phyloP scores from a whole-genome alignment of 306 rosid genomes.

The Abrus pulchellus region DNA sequence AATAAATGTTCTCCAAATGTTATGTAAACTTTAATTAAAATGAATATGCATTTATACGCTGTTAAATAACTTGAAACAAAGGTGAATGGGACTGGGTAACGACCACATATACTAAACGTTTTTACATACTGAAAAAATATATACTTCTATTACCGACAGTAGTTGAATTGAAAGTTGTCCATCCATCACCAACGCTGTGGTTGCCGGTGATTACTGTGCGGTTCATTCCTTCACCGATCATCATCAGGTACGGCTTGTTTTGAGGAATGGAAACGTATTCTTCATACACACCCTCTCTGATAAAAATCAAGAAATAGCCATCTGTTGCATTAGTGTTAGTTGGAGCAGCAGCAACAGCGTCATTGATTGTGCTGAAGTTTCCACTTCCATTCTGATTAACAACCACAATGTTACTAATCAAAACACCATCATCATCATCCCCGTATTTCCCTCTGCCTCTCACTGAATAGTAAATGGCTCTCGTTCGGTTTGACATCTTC shows the following conservation, averaged over 20 bases:
- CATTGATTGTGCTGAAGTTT: constrained; percentile 48
- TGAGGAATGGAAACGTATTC: constrained; percentile 64
- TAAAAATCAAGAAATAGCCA: constrained; percentile 69
- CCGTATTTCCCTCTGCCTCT: constrained; percentile 52
- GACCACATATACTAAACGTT: too few relatives aligned
- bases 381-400: constrained; percentile 53
- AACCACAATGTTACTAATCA: constrained; percentile 56
- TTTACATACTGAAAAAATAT: too few relatives aligned
- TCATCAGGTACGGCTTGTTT: constrained; percentile 59
- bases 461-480: constrained; percentile 42
- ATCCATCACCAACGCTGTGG: constrained; percentile 64
- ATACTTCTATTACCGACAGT: constrained; percentile 61
- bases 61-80: too few relatives aligned
- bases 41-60: background rate
- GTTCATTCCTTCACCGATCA: constrained; percentile 72
- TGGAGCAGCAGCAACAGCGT: constrained; percentile 67
- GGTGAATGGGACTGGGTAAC: too few relatives aligned
- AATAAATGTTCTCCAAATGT: background rate
- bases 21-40: background rate
- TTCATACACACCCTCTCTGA: constrained; percentile 65
- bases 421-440: constrained; percentile 41
- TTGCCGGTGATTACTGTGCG: constrained; percentile 67
- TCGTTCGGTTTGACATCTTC: too few relatives aligned
- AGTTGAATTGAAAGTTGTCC: constrained; percentile 75
- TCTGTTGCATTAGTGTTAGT: constrained; percentile 48